phyloP scores from a whole-genome alignment of 2,329 filamentous ascomycete species.

The Penicillium italicum region DNA sequence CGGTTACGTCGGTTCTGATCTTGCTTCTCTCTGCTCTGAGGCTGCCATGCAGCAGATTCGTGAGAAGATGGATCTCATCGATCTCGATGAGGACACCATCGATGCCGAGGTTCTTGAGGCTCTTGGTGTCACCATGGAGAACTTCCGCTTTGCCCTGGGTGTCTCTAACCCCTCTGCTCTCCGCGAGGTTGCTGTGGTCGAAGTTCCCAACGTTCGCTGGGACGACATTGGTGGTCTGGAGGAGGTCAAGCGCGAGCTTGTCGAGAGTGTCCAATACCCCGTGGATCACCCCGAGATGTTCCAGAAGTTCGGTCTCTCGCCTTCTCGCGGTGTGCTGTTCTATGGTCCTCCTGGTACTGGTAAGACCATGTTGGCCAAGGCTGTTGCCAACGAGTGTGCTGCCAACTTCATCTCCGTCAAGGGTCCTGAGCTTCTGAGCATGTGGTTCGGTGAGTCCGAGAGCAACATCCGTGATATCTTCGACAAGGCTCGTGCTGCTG shows the following conservation, averaged over 20 bases:
- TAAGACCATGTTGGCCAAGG: conserved; percentile 99
- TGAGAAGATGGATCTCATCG: conserved; percentile 99
- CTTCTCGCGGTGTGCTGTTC: conserved; percentile 96
- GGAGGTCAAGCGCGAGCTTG: conserved; percentile 98
- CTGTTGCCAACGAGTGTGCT: conserved; percentile 97
- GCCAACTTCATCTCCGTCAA: conserved; percentile 99
- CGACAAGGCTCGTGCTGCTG: conserved; percentile 97
- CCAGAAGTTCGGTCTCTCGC: conserved; percentile 98
- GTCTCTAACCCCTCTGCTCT: conserved; percentile 98
- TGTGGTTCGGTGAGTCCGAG: conserved; percentile 99
- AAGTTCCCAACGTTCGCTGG: conserved; percentile 99
- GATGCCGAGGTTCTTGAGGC: conserved; percentile 98
- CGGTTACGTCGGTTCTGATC: conserved; percentile 97
- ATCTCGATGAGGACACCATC: conserved; percentile 97
- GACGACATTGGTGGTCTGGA: conserved; percentile 99
- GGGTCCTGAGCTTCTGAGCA: conserved; percentile 94
- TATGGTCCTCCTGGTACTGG: conserved; percentile 98
- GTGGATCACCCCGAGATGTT: conserved; percentile 99
- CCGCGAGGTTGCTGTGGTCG: conserved; percentile 96
- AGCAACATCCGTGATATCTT: conserved; percentile 99
- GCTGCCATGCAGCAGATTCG: conserved; percentile 99
- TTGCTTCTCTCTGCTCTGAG: conserved; percentile 96
- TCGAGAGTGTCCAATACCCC: conserved; percentile 97
- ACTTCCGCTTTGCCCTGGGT: conserved; percentile 97
- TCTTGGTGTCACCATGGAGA: conserved; percentile 98